Evolutionary conservation across 805 yeast genomes (phyloP), one percentile per base, ranked within the genome.

Genomic region (Wilhelminamyces savonicus): DNA sequence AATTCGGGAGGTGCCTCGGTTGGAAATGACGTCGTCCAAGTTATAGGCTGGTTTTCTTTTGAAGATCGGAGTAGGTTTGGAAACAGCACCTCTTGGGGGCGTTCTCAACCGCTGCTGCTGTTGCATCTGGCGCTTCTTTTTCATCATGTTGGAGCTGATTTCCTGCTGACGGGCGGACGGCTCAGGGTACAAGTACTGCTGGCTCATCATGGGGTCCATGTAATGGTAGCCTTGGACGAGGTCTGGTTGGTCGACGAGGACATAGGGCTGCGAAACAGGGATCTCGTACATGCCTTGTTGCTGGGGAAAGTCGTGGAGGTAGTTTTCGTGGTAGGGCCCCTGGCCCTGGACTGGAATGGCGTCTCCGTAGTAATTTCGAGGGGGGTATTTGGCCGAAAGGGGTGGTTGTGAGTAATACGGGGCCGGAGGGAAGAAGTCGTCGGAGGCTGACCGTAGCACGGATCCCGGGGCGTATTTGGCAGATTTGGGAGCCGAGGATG

Each of bases 111-210:
- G n/a, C 23, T 20, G 29, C 21, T 32, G 37, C 12, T 39, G 43
- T 25, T 35, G 44, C 41, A 56, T 37, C 34, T 50, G 57, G 12
- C 48, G 43, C 31, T 54, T 45, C 35, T 56, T 57, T 34, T 45
- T 43, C 60, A 54, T 54, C 61, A 56, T 55, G 19, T 48, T 41
- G 8, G 56, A 50, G 31, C 57, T 54, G 12, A 49, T 48, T 10
- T 54, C 51, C 29, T 54, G 62, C 31, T 56, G 64, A 12, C 63
- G 40, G 11, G 54, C 32, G 20, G 23, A 32, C 7, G 30, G 26
- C 21, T 22, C 23, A 3, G 31, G 38, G 23, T 30, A 30, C 13
- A 17, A 10, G 30, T 13, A 21, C 26, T 14, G n/a, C 26, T 20
- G 15, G 26, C 18, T 14, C 12, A 15, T 21, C 16, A 32, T 16